Conservation (phyloP, 2,329 filamentous ascomycete genomes). For the Trichoderma koningii region DNA sequence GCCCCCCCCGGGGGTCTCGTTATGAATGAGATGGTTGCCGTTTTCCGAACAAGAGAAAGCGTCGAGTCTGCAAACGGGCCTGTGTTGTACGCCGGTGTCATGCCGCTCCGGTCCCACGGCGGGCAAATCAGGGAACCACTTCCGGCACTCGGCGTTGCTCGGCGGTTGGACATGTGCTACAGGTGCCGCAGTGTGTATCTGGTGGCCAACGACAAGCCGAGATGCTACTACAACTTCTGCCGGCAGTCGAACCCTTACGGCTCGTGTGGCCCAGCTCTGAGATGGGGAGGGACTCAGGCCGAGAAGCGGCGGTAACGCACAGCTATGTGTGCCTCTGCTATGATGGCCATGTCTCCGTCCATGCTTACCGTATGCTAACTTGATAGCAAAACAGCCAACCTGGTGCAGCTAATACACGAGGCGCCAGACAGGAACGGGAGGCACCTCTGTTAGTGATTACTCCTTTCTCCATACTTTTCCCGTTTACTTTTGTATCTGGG, state of each 20-base stretch:
- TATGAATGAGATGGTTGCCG: not conserved
- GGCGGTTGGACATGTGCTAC: not conserved
- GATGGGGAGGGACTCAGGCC: not conserved
- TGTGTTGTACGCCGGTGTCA: not conserved
- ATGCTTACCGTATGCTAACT: not conserved
- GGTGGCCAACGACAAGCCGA: not conserved
- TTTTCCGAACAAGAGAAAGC: constrained; percentile 7
- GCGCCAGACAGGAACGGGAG: not conserved
- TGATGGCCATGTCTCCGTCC: not conserved
- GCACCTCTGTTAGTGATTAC: constrained; percentile 7
- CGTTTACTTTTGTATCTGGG: not conserved
- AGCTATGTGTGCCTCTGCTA: not conserved
- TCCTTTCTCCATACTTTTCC: constrained; percentile 7
- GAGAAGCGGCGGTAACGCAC: not conserved
- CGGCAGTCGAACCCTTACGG: not conserved
- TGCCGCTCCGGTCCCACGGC: not conserved
- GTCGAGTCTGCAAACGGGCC: not conserved
- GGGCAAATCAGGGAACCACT: constrained; percentile 7
- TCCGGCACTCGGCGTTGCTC: constrained; percentile 15
- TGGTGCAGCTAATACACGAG: not conserved
- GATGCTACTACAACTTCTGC: not conserved
- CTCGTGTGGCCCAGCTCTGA: not conserved
- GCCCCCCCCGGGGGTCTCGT: constrained; percentile 5
- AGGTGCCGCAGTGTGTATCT: not conserved
- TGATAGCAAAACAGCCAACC: not conserved